Evolutionary conservation across 2,329 filamentous ascomycete species (phyloP), one percentile per base, ranked within the genome.

Genomic region (Calcarisporium arbuscula): DNA sequence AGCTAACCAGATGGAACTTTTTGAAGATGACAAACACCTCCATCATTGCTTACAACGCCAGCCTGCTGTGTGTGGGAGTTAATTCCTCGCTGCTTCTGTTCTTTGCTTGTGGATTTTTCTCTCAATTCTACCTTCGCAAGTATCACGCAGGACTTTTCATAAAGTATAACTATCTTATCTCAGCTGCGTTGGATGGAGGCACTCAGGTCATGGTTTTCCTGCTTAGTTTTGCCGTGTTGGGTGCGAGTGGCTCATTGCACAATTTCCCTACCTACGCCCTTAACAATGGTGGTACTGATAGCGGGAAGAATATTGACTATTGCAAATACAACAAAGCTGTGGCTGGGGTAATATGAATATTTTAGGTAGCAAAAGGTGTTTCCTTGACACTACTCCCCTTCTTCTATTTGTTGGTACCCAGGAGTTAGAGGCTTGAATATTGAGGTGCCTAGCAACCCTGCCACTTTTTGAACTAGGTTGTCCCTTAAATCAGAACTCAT

Each of bases 1-100:
- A 30, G 18, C 19, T 14, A 5, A 26, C 43, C 44, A 48, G 26
- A 44, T 51, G 36, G 58, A 52, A 28, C 49, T 51, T 6, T 47
- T 46, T 65, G 43, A n/a, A n/a, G n/a, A n/a, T n/a, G n/a, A n/a
- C n/a, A n/a, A 64, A 67, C 50, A 57, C 58, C 0, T 53, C 61
- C 9, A 58, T 69, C 28, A 61, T 69, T 35, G 42, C 56, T 27
- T 64, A 54, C 51, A 67, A 60, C 46, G 47, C 63, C 28, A 61
- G 63, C 16, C 60, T 54, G 38, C 52, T 68, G 3, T 61, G 50
- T 27, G 58, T 67, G 18, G 65, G 62, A 7, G 35, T 47, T 30
- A 61, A 65, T 43, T 52, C 54, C 7, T 58, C 55, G 6, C 44
- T 62, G 9, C 36, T 52, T 31, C 45, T 44, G 34, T 41, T 34